Conservation (phyloP, 1,139 yeast species). For the Nakaseomyces bracarensis region DNA sequence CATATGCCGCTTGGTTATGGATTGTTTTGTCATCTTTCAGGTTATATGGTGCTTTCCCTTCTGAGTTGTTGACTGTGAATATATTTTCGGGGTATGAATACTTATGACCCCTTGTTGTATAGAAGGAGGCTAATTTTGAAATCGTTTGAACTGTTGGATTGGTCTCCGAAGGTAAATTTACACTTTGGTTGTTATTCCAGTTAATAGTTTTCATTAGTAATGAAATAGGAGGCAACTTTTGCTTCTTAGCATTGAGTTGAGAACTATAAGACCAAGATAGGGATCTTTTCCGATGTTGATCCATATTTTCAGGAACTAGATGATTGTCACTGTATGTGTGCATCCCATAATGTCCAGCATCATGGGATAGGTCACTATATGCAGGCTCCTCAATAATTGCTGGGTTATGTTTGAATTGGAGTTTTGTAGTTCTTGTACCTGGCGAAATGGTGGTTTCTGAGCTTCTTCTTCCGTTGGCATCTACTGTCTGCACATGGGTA, state of each 20-base stretch:
- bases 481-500: background rate
- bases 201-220: background rate
- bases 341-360: background rate
- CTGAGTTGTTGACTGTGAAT: background rate
- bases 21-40: background rate
- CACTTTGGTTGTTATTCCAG: background rate
- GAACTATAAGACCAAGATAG: background rate
- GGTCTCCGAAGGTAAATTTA: background rate
- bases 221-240: constrained; percentile 4
- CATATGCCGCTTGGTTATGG: background rate
- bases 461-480: background rate
- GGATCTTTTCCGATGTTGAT: constrained; percentile 1
- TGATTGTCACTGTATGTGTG: background rate
- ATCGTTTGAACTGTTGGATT: constrained; percentile 20
- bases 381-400: constrained; percentile 1
- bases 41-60: background rate
- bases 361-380: background rate
- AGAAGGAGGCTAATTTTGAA: constrained; percentile 22
- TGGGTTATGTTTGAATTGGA: background rate
- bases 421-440: background rate
- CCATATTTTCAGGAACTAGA: background rate
- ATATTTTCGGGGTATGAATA: constrained; percentile 22
- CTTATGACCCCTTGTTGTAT: constrained; percentile 23
- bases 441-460: constrained; percentile 1
- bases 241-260: background rate